These are phyloP conservation scores for Phragmites australis DNA, from an alignment of 176 grass and related monocot species.

Conservation along the genomic window DNA sequence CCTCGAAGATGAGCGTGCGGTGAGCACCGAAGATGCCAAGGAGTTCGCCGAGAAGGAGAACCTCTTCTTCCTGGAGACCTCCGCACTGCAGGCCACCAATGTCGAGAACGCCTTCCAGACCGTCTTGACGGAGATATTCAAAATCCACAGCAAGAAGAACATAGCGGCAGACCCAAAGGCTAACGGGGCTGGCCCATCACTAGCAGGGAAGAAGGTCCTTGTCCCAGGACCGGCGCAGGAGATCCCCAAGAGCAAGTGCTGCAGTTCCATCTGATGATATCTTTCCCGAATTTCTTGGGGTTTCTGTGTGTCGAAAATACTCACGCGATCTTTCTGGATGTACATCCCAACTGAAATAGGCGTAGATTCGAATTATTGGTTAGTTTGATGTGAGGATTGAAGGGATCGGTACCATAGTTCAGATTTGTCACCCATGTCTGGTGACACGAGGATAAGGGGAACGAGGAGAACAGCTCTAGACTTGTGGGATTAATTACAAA, in stretches of 20 bases:
- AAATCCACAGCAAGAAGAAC: constrained; percentile 64
- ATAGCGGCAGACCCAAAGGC: constrained; percentile 31
- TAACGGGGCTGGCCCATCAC: constrained; percentile 24
- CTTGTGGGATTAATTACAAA: constrained; percentile 27
- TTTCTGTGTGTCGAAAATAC: constrained; percentile 16
- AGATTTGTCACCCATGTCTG: constrained; percentile 21
- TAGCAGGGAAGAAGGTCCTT: constrained; percentile 52
- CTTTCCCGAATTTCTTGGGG: neutral
- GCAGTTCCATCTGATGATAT: constrained; percentile 43
- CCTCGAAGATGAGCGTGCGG: constrained; percentile 49
- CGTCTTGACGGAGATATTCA: constrained; percentile 56
- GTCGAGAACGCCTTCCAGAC: constrained; percentile 52
- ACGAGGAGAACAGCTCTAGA: neutral
- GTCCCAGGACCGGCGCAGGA: constrained; percentile 57
- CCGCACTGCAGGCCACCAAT: constrained; percentile 48
- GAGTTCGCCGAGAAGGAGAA: constrained; percentile 60
- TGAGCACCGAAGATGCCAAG: constrained; percentile 49
- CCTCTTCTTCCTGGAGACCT: constrained; percentile 59
- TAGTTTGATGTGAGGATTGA: constrained; percentile 20
- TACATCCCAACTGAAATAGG: constrained; percentile 42
- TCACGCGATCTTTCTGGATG: constrained; percentile 36
- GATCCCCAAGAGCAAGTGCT: constrained; percentile 60
- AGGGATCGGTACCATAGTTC: constrained; percentile 21
- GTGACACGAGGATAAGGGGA: constrained; percentile 26
- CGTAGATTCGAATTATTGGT: constrained; percentile 35